These are phyloP conservation scores for Xylaria multiplex DNA, from an alignment of 2,329 filamentous ascomycete genomes.

Conservation along the genomic window DNA sequence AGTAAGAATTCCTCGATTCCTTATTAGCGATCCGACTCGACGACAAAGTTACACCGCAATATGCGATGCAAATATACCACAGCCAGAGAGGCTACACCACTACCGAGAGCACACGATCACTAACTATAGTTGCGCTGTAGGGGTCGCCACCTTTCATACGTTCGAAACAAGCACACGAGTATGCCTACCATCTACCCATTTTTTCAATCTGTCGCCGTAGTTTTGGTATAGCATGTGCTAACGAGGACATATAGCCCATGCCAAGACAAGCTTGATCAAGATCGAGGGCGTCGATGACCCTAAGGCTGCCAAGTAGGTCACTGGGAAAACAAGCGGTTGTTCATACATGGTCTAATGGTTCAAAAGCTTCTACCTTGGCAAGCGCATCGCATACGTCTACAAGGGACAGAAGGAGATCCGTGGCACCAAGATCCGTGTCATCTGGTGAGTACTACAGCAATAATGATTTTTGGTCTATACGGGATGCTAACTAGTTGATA, in stretches of 20 bases:
- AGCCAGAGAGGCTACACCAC: slow-evolving; percentile 5
- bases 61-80: slow-evolving; percentile 16
- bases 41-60: slow-evolving; percentile 13
- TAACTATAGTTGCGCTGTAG: slow-evolving; percentile 58
- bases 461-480: neutral
- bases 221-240: slow-evolving; percentile 56
- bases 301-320: slow-evolving; percentile 82
- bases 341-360: slow-evolving; percentile 38
- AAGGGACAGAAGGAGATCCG: slow-evolving; percentile 93
- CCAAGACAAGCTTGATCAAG: slow-evolving; percentile 94
- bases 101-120: slow-evolving; percentile 23
- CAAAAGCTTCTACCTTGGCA: slow-evolving; percentile 90
- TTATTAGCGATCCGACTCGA: slow-evolving; percentile 19
- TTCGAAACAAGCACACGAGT: slow-evolving; percentile 61
- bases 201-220: neutral
- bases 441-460: slow-evolving; percentile 65
- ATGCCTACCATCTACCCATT: slow-evolving; percentile 21
- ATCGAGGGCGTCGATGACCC: slow-evolving; percentile 97
- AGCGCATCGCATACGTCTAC: slow-evolving; percentile 99
- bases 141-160: slow-evolving; percentile 96
- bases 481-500: slow-evolving; percentile 26
- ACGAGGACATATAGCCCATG: slow-evolving; percentile 89
- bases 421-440: slow-evolving; percentile 98
- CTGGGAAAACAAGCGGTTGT: slow-evolving; percentile 4
- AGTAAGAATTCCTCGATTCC: slow-evolving; percentile 63